Base-by-base conservation (phyloP, 768 basidiomycete genomes). In the Clitopilus hobsonii region DNA sequence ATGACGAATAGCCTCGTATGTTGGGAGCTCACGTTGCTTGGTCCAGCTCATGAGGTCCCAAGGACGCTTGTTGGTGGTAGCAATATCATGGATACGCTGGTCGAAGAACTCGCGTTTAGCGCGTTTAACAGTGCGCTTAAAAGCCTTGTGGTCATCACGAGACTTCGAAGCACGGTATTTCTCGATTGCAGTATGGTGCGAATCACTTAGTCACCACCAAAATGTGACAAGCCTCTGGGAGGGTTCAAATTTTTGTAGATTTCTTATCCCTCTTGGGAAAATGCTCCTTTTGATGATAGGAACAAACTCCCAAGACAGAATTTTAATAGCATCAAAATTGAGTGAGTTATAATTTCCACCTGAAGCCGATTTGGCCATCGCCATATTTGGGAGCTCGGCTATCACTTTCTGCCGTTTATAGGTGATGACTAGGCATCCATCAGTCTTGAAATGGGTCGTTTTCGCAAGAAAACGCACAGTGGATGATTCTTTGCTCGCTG, bases 201-300 rank as follows among this genome's bases (percentile, higher is more conserved):
- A 30, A 52, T 55, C 54, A 58, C 57, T 58, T 58, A 58, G 54
- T 32, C 41, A 29, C 57, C 55, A 25, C 54, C 28, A 58, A n/a
- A 38, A 56, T 58, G 41, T 54, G 6, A 51, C 57, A 58, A 56
- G 14, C 1, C 0, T 49, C 45, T 51, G n/a, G 25, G 20, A 16
- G n/a, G 22, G 29, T 20, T 30, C 24, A 52, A 51, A 49, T 38
- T 38, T 5, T 14, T 51, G n/a, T 22, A 5, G 38, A 26, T 51
- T 52, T 58, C 41, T 55, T 55, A 56, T 56, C 24, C 55, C 55
- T 58, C 57, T 61, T 48, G 49, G 24, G 38, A 54, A 59, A 61
- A 59, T 30, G 30, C 56, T 54, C 55, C 27, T 27, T 53, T 59
- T 52, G 23, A 32, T 41, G 38, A 26, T 26, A 49, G 48, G 14